These are phyloP conservation scores for Colletotrichum endophyticum DNA, from an alignment of 2,329 filamentous ascomycete genomes.

Conservation along the genomic window DNA sequence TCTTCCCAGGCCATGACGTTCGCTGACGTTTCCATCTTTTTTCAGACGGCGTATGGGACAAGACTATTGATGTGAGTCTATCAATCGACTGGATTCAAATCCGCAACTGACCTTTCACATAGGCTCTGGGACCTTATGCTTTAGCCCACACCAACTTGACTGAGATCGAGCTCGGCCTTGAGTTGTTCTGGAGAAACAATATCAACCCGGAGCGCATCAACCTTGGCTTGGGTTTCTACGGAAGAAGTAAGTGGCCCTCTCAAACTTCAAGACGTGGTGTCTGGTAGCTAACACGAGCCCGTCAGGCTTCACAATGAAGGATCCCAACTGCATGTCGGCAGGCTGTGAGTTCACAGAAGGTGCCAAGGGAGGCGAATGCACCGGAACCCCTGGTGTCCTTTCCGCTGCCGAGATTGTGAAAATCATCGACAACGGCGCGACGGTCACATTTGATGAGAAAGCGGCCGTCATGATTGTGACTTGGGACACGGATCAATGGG, in stretches of 20 bases:
- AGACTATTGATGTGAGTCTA: slow-evolving; percentile 20
- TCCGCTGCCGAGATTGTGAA: slow-evolving; percentile 25
- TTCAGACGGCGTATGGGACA: slow-evolving; percentile 26
- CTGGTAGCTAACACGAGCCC: neutral
- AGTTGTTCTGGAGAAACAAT: slow-evolving; percentile 27
- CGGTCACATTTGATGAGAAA: slow-evolving; percentile 19
- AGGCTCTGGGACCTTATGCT: slow-evolving; percentile 8
- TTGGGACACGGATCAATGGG: slow-evolving; percentile 31
- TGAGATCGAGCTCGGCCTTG: slow-evolving; percentile 30
- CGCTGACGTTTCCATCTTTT: neutral
- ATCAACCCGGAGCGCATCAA: slow-evolving; percentile 30
- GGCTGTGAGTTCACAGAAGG: neutral
- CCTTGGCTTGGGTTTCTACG: slow-evolving; percentile 30
- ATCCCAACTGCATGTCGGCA: neutral
- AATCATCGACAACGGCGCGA: slow-evolving; percentile 19
- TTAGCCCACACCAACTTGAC: slow-evolving; percentile 35
- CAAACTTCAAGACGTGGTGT: neutral
- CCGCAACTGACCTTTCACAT: neutral
- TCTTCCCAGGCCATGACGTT: neutral
- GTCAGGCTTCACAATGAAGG: neutral
- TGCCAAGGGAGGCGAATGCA: neutral
- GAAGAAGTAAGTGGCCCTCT: neutral
- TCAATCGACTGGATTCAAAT: neutral
- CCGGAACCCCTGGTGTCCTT: neutral
- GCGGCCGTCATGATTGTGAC: slow-evolving; percentile 31